Evolutionary conservation across 768 basidiomycete genomes (phyloP).

Genomic region (Boletus barrowsii): DNA sequence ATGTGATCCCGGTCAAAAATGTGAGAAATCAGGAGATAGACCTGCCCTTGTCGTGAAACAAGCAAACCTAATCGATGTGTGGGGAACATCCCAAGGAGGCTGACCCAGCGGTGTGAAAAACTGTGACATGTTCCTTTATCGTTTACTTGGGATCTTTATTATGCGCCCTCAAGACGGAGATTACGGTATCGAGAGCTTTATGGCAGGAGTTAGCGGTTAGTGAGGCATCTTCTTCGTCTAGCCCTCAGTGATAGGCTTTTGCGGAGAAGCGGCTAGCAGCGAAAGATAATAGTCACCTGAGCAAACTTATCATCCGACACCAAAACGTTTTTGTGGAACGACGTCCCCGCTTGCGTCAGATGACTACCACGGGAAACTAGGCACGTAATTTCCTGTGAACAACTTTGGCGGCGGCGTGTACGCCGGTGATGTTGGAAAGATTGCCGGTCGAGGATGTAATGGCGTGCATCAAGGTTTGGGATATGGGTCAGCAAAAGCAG

Average conservation of each 20-base stretch:
- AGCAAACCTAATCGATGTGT: constrained; percentile 12
- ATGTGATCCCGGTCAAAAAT: constrained; percentile 4
- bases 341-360: neutral
- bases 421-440: constrained; percentile 5
- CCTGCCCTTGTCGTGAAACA: neutral
- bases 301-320: neutral
- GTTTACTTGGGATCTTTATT: constrained; percentile 14
- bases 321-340: neutral
- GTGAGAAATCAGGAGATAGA: constrained; percentile 5
- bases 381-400: constrained; percentile 21
- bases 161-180: constrained; percentile 28
- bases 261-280: constrained; percentile 24
- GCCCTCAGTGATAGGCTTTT: constrained; percentile 33
- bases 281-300: constrained; percentile 19
- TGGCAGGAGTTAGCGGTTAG: constrained; percentile 27
- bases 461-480: constrained; percentile 9
- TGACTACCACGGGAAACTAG: constrained; percentile 11
- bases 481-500: constrained; percentile 5
- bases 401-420: neutral
- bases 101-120: neutral
- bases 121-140: constrained; percentile 10
- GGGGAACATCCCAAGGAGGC: neutral
- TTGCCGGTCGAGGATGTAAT: constrained; percentile 15
- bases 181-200: constrained; percentile 29
- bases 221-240: constrained; percentile 16